Evolutionary conservation across 2,329 filamentous ascomycete species (phyloP), one percentile per base, ranked within the genome.

Genomic region (Diaporthe sp.): DNA sequence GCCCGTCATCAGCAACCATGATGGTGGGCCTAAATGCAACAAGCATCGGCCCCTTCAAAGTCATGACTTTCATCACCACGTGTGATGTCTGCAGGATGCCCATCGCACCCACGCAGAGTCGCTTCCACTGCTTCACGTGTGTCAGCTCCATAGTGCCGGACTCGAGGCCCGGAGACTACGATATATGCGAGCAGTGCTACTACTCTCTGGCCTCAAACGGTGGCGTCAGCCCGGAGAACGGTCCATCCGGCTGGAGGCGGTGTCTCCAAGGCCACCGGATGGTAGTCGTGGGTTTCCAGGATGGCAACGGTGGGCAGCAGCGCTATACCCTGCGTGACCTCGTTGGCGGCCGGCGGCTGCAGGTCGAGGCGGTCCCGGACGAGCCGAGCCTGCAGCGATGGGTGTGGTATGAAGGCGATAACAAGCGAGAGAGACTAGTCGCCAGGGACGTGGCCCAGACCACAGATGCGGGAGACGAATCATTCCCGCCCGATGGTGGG

Each of bases 261-360:
- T 98, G 96, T 81, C 88, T 92, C 0, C 88, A 89, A 57, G 94
- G 94, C 7, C 96, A 98, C 81, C 91, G 96, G 44, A 98, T 98
- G 95, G 91, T 93, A 0, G 86, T 97, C 15, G 87, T 97, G 15
- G 93, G 92, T 0, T 98, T 96, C 80, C 89, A 93, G 75, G 92
- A 95, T 25, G 77, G 89, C 44, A 88, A 90, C 25, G 90, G 91
- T 34, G 93, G 93, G 0, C 92, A 94, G 79, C 88, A 90, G 76
- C 90, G 95, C 42, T 87, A 92, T 28, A 88, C 96, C 1, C 87
- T 94, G 9, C 87, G 90, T 42, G 94, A 96, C 65, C 84, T 95
- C 0, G 94, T 98, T 0, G 96, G 96, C 19, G 96, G 96, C 0
- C 88, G 89, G 73, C 89, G 92, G 31, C 85, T 98, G 31, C 90